Evolutionary conservation across 1,284 basidiomycete genomes (phyloP).

Genomic region (Mycosarcoma maydis): DNA sequence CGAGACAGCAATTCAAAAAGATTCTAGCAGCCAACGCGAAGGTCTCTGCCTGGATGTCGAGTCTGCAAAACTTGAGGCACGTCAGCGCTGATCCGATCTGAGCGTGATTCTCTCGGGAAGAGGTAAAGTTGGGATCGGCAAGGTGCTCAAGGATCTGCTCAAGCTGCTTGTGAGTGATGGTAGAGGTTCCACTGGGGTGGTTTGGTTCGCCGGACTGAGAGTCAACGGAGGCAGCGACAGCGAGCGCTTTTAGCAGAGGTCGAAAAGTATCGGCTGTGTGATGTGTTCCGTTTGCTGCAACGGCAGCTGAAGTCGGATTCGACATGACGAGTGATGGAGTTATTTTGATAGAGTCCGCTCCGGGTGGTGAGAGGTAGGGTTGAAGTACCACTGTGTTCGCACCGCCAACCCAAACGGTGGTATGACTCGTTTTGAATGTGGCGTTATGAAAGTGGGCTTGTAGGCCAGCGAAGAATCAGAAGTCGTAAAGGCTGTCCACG

Average conservation of each 20-base stretch:
- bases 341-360: not conserved
- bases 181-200: slow-evolving; percentile 34
- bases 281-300: slow-evolving; percentile 14
- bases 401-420: not conserved
- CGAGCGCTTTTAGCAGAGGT: slow-evolving; percentile 57
- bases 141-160: slow-evolving; percentile 57
- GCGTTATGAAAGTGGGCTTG: no score
- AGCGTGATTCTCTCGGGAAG: slow-evolving; percentile 55
- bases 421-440: no score
- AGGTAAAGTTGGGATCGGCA: slow-evolving; percentile 62
- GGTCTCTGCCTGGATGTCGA: slow-evolving; percentile 53
- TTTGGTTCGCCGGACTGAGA: slow-evolving; percentile 39
- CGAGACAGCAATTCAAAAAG: slow-evolving; percentile 53
- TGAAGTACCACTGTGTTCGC: no score
- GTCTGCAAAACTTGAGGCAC: slow-evolving; percentile 56
- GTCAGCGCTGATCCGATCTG: slow-evolving; percentile 62
- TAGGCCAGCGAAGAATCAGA: no score
- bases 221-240: slow-evolving; percentile 29
- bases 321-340: slow-evolving; percentile 4
- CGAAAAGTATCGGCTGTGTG: slow-evolving; percentile 59
- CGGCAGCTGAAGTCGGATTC: not conserved
- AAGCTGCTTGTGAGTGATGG: slow-evolving; percentile 46
- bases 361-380: no score
- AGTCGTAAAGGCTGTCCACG: no score
- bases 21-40: slow-evolving; percentile 53